Conservation (phyloP, 176 grass and related monocot species). For the Rhynchospora breviuscula region DNA sequence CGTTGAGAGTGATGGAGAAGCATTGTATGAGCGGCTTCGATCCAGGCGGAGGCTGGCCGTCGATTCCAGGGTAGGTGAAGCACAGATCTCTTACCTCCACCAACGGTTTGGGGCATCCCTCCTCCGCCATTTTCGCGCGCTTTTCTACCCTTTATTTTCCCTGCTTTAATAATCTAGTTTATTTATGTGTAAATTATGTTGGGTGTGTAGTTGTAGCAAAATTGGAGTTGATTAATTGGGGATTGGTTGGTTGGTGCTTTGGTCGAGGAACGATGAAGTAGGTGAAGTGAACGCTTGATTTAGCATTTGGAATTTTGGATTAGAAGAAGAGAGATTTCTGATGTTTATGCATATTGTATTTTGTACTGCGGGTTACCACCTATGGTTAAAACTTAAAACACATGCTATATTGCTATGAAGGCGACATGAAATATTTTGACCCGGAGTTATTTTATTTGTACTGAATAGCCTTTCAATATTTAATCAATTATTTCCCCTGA, state of each 20-base stretch:
- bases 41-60: constrained; percentile 74
- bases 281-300: background rate
- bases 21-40: constrained; percentile 70
- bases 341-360: background rate
- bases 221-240: background rate
- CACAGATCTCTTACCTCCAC: constrained; percentile 72
- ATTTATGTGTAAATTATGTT: background rate
- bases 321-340: background rate
- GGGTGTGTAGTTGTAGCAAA: background rate
- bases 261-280: background rate
- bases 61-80: constrained; percentile 92
- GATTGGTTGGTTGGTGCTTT: background rate
- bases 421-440: no score
- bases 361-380: background rate
- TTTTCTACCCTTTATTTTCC: no score
- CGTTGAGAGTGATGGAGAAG: constrained; percentile 59
- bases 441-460: no score
- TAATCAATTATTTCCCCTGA: no score
- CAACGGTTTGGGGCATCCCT: constrained; percentile 23
- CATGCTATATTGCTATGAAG: no score
- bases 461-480: no score
- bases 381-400: no score
- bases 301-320: background rate
- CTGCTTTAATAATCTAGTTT: background rate
- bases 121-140: constrained; percentile 1